Evolutionary conservation across 169 alveolate species (phyloP).

Genomic region (Cystoisospora suis): DNA sequence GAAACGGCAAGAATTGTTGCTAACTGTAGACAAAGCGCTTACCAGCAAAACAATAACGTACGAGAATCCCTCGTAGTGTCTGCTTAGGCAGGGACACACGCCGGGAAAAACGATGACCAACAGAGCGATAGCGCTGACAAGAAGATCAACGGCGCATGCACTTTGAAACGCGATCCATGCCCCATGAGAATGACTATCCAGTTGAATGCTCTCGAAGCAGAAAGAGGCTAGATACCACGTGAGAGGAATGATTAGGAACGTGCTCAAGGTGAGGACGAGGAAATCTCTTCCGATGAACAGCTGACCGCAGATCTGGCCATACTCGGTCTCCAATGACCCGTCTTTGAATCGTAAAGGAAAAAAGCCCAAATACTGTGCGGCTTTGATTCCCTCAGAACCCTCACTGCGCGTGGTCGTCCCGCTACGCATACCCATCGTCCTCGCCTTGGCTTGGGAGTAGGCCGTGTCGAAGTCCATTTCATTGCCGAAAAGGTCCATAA

Average conservation of each 20-base stretch:
- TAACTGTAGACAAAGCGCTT: too few relatives aligned
- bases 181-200: background rate
- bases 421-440: background rate
- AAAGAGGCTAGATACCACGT: conserved; percentile 19
- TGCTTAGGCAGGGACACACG: background rate
- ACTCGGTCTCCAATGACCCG: conserved; percentile 15
- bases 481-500: conserved; percentile 26
- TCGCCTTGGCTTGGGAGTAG: conserved; percentile 24
- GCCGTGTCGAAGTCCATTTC: conserved; percentile 50
- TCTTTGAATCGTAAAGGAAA: conserved; percentile 45
- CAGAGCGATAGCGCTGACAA: background rate
- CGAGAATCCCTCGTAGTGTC: conserved; percentile 29
- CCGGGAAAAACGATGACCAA: background rate
- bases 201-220: conserved; percentile 13
- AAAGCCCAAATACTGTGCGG: conserved; percentile 3
- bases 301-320: conserved; percentile 34
- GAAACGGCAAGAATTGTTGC: too few relatives aligned
- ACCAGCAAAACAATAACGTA: conserved; percentile 42
- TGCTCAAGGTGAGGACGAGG: conserved; percentile 7
- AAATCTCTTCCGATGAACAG: conserved; percentile 39
- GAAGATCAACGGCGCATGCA: conserved; percentile 16
- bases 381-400: background rate
- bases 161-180: conserved; percentile 49
- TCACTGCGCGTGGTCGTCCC: conserved; percentile 8
- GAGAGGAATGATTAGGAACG: conserved; percentile 30